A percentile compares a stretch with the other conserved stretches of the same genome.
phyloP scores from a whole-genome alignment of 495 filamentous ascomycete genomes.

The Hypoxylon lienhwacheense region DNA sequence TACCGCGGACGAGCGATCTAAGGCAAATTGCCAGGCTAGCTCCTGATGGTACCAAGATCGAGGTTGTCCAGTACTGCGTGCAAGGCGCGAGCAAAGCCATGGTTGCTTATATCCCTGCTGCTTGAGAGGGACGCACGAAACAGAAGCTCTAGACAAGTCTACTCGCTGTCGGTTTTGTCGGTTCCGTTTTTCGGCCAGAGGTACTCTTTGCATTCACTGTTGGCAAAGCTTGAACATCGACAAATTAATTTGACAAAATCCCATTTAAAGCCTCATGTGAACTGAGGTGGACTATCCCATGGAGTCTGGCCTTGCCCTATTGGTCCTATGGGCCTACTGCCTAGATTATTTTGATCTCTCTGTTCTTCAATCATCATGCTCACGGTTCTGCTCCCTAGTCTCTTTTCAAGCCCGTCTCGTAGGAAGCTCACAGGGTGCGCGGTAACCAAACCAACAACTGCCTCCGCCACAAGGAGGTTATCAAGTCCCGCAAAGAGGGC shows the following conservation, averaged over 20 bases:
- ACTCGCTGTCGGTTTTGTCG: background rate
- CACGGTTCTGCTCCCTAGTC: slow-evolving; percentile 1
- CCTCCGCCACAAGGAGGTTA: slow-evolving; percentile 24
- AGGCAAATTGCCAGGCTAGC: slow-evolving; percentile 73
- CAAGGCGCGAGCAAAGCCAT: slow-evolving; percentile 82
- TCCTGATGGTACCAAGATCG: slow-evolving; percentile 49
- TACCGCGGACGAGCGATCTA: slow-evolving; percentile 88
- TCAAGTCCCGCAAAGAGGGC: slow-evolving; percentile 29
- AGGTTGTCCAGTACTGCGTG: slow-evolving; percentile 89
- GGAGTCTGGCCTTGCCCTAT: slow-evolving; percentile 3
- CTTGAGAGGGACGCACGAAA: slow-evolving; percentile 20
- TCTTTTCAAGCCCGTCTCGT: slow-evolving; percentile 26
- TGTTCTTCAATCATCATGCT: slow-evolving; percentile 6
- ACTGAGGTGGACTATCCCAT: slow-evolving; percentile 9
- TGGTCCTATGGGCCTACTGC: background rate
- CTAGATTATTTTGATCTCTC: slow-evolving; percentile 2
- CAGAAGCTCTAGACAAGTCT: background rate
- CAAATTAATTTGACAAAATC: background rate
- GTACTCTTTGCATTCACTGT: background rate
- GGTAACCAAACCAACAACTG: slow-evolving; percentile 22
- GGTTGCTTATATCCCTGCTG: slow-evolving; percentile 55
- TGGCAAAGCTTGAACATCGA: background rate
- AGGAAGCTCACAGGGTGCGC: slow-evolving; percentile 27
- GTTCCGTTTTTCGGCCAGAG: background rate
- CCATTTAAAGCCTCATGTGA: slow-evolving; percentile 14